phyloP scores from a whole-genome alignment of 2,329 filamentous ascomycete species.

The Sporothrix mexicana region DNA sequence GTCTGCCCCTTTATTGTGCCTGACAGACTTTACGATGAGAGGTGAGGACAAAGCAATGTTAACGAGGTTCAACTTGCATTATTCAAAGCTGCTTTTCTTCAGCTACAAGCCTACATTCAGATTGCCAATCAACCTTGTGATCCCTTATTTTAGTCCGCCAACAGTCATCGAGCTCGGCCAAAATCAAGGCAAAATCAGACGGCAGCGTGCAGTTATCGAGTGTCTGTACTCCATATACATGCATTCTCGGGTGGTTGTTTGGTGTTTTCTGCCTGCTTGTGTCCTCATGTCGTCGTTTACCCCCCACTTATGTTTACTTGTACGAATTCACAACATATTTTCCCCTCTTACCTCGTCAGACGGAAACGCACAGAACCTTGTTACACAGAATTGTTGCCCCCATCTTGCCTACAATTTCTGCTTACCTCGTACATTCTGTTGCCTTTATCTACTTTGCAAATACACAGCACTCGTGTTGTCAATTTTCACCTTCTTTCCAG shows the following conservation, averaged over 20 bases:
- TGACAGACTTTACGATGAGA: not conserved
- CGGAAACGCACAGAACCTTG: constrained; percentile 16
- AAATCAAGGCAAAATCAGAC: not conserved
- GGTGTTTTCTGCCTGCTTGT: not conserved
- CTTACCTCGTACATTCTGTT: not conserved
- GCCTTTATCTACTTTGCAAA: not conserved
- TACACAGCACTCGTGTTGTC: no score
- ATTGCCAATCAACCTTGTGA: not conserved
- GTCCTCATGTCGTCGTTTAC: not conserved
- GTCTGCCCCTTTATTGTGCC: not conserved
- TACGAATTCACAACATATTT: not conserved
- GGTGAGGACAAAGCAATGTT: not conserved
- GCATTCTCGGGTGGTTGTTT: not conserved
- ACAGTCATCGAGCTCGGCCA: not conserved
- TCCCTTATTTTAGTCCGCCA: not conserved
- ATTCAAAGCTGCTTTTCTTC: not conserved
- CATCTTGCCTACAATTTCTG: not conserved
- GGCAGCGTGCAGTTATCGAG: constrained; percentile 16
- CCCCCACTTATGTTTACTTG: not conserved
- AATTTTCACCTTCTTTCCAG: not conserved
- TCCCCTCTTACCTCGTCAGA: constrained; percentile 6
- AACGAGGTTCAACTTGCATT: no score
- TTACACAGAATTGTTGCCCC: not conserved
- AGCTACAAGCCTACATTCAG: not conserved
- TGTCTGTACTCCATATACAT: not conserved